Conservation (phyloP, 768 basidiomycete genomes). For the Lactarius trivialis region DNA sequence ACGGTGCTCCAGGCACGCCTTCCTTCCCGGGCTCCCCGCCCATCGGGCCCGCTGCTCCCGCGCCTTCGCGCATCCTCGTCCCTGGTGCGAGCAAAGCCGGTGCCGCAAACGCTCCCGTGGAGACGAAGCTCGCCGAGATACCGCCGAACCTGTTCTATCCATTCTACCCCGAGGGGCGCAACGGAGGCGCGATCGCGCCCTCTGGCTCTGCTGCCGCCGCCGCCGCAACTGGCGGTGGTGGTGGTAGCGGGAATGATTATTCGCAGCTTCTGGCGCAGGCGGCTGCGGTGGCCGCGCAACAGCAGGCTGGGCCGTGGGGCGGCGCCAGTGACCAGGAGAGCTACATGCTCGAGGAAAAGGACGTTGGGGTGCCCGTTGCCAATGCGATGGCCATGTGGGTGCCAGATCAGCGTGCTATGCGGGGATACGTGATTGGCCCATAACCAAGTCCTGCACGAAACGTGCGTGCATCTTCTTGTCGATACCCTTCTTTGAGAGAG, state of each 20-base stretch:
- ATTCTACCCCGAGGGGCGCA: constrained; percentile 46
- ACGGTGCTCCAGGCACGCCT: constrained; percentile 21
- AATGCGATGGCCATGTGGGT: constrained; percentile 16
- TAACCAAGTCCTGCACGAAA: background rate
- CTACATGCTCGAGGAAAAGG: constrained; percentile 66
- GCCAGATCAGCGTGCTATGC: constrained; percentile 15
- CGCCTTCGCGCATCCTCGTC: constrained; percentile 1
- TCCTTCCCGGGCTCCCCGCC: constrained; percentile 28
- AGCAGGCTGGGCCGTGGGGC: constrained; percentile 47
- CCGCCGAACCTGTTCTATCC: constrained; percentile 71
- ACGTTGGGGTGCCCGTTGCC: constrained; percentile 24
- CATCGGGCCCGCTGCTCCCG: constrained; percentile 12
- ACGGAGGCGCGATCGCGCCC: constrained; percentile 18
- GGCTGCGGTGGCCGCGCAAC: constrained; percentile 39
- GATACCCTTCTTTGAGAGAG: background rate
- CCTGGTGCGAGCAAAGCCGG: background rate
- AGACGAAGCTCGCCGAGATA: constrained; percentile 51
- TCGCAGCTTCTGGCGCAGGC: constrained; percentile 52
- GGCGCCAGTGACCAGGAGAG: constrained; percentile 53
- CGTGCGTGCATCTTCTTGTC: background rate
- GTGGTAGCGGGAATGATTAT: constrained; percentile 35
- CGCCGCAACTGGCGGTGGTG: constrained; percentile 13
- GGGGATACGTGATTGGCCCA: constrained; percentile 15
- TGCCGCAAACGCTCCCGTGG: constrained; percentile 4
- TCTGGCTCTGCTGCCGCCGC: background rate